A percentile compares a stretch with the other conserved stretches of the same genome.
phyloP scores from a whole-genome alignment of 1,139 yeast genomes.

The Nakaseomyces kungkrabaensis region DNA sequence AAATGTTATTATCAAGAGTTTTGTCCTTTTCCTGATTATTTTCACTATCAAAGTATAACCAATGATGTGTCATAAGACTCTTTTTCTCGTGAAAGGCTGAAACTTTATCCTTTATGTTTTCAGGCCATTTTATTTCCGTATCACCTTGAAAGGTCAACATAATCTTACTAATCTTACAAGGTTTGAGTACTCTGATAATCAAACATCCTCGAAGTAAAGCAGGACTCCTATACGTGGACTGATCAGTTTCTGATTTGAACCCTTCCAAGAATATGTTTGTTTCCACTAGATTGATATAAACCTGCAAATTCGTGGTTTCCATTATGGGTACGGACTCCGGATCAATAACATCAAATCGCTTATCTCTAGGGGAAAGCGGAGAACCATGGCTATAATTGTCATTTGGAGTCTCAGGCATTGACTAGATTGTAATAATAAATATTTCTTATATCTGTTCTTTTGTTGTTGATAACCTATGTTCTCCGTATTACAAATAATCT shows the following conservation, averaged over 20 bases:
- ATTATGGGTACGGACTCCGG: constrained; percentile 22
- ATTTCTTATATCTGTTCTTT: neutral
- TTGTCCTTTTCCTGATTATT: neutral
- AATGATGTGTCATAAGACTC: constrained; percentile 64
- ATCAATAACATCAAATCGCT: neutral
- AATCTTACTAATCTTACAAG: constrained; percentile 65
- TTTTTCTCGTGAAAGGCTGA: constrained; percentile 44
- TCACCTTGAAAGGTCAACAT: constrained; percentile 56
- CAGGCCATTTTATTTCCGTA: constrained; percentile 91
- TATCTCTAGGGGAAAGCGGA: neutral
- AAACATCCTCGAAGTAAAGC: constrained; percentile 76
- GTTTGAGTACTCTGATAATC: constrained; percentile 56
- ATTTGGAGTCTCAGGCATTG: neutral
- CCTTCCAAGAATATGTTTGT: constrained; percentile 76
- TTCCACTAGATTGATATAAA: constrained; percentile 50
- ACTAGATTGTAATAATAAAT: neutral
- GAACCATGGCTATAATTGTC: neutral
- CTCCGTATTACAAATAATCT: too few relatives aligned
- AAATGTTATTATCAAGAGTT: constrained; percentile 5
- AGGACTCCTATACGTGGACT: constrained; percentile 48
- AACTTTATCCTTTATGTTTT: constrained; percentile 85
- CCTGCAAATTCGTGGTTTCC: constrained; percentile 28
- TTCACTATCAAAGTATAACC: constrained; percentile 56
- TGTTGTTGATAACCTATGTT: too few relatives aligned
- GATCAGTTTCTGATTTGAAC: constrained; percentile 45